A percentile compares a stretch with the other conserved stretches of the same genome.
phyloP scores from a whole-genome alignment of 2,329 filamentous ascomycete genomes.

The Aureobasidium uvarum region DNA sequence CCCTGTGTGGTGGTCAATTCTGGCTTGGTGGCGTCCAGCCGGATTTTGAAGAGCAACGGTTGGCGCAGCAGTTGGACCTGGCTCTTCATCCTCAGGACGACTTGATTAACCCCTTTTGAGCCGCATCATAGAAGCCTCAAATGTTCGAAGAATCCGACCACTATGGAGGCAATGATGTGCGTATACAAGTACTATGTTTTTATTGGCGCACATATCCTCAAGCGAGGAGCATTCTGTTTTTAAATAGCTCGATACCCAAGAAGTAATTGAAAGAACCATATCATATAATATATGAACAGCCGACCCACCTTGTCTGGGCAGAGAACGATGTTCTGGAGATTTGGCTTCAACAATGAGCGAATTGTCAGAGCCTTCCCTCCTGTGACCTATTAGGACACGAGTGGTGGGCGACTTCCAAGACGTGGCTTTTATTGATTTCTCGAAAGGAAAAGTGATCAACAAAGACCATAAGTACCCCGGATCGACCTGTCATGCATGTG shows the following conservation, averaged over 20 bases:
- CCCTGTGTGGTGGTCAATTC: constrained; percentile 45
- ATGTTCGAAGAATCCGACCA: neutral
- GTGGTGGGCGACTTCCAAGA: neutral
- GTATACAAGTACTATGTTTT: constrained; percentile 9
- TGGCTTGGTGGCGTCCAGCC: constrained; percentile 44
- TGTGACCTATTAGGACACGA: neutral
- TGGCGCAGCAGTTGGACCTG: constrained; percentile 31
- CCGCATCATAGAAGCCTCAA: neutral
- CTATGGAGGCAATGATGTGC: neutral
- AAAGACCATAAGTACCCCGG: constrained; percentile 7
- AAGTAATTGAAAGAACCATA: constrained; percentile 11
- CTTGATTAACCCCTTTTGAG: neutral
- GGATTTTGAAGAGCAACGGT: constrained; percentile 39
- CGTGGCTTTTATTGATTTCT: constrained; percentile 19
- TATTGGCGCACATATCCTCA: neutral
- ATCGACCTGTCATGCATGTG: neutral
- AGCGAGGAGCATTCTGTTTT: constrained; percentile 18
- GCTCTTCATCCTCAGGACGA: constrained; percentile 27
- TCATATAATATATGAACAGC: neutral
- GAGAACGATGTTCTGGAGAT: neutral
- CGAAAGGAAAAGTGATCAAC: constrained; percentile 15
- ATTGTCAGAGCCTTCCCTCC: neutral
- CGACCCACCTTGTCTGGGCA: neutral
- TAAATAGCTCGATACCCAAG: constrained; percentile 21
- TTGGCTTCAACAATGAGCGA: neutral